Evolutionary conservation across 1,284 basidiomycete species (phyloP), one percentile per base, ranked within the genome.

Genomic region (Gomphus bonarii): DNA sequence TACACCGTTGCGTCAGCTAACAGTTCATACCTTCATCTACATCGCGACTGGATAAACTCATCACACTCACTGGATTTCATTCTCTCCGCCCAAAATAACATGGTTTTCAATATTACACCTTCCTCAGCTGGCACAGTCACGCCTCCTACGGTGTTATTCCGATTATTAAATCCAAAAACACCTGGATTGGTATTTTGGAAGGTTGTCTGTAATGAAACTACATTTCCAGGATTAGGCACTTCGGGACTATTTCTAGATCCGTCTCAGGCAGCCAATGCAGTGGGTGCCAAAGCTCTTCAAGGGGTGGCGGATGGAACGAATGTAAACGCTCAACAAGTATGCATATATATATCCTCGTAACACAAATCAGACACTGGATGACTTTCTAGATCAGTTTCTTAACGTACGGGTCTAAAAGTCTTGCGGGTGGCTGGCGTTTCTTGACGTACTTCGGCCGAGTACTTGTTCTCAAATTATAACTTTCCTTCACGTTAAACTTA

Each of bases 351-450:
- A 20, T 8, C 3, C 31, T 33, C 8, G 8, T n/a, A 46, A 55
- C 6, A 3, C 14, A 20, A 7, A 12, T 40, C 16, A 14, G 43
- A 50, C 20, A 12, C n/a, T 2, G 18, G 38, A 64, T 62, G 60
- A 63, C 5, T 20, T 44, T 64, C 62, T 50, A 58, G 57, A 43
- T 58, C 33, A 52, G 50, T 12, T 66, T 66, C 69, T 36, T 66
- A 40, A 65, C 65, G 3, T 73, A 73, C 57, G 40, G 63, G 14
- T 63, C 68, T 57, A 72, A 72, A 59, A 74, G 72, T 59, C 65
- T 72, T 3, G 75, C 75, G 1, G 74, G 75, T 10, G 72, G 73
- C 9, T 76, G 74, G 74, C 65, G 75, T 8, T 76, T 73, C 64
- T 59, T 74, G 35, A 74, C 73, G 3, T 70, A 67, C 63, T 55